Base-by-base conservation (phyloP, 257 asterid genomes). In the Parsonsia alboflavescens region DNA sequence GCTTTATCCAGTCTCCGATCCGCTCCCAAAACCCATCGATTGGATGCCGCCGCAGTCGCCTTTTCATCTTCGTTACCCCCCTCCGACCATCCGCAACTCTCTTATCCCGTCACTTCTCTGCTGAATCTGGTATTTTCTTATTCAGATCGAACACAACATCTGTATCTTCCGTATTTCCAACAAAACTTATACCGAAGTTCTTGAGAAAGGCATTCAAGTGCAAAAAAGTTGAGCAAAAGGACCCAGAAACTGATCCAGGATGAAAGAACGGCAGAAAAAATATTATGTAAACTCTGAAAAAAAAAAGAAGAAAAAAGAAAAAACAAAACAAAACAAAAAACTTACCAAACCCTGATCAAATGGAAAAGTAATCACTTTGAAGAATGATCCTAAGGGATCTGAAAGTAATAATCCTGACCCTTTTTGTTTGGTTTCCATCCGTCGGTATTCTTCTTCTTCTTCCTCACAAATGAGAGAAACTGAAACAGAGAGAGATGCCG, bases 81-180 rank as follows among this genome's bases (percentile, higher is more conserved):
- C 73, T 69, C 67, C 75, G 84, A 41, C 86, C 86, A 39, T 54
- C 89, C 0, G 68, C 75, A n/a, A 73, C 89, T n/a, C 45, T 71
- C 58, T 21, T 88, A 70, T 74, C 89, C 68, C 86, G 89, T 66
- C 83, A 78, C 53, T 82, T 91, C 80, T 46, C 80, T 12, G 46
- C 88, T 58, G 93, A 83, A 81, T 85, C 97, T 76, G 97, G 97
- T 94, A 65, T 21, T 57, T 42, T 36, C 6, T 46, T 26, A 15
- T 30, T 49, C 64, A 71, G 73, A 68, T 76, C 78, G 67, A 53
- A 24, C 41, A 30, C 57, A 15, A 56, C 7, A 22, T 19, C 15
- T 1, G 3, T 17, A 67, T 57, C 63, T 63, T 22, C 84, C 85
- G 12, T 80, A 68, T 68, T 68, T 72, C 46, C 33, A 70, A 41